phyloP scores from a whole-genome alignment of 768 basidiomycete genomes.

The Vararia minispora region DNA sequence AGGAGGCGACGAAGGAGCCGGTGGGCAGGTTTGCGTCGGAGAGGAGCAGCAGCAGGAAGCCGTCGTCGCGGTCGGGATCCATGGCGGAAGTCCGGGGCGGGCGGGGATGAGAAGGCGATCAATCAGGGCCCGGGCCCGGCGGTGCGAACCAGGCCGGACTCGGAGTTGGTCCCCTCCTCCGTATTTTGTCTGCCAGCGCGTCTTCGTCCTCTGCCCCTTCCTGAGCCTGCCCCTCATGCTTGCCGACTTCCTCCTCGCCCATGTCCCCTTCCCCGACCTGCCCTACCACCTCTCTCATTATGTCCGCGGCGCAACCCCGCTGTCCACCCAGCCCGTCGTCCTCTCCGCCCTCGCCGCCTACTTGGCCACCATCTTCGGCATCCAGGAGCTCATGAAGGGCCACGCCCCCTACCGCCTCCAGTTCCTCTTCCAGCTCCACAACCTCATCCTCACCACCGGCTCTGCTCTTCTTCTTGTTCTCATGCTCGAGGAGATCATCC shows the following conservation, averaged over 20 bases:
- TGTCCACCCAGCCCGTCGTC: conserved; percentile 70
- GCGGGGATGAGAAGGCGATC: no score
- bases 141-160: no score
- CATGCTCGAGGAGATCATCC: conserved; percentile 86
- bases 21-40: conserved; percentile 94
- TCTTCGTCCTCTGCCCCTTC: conserved; percentile 15
- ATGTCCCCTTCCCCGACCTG: conserved; percentile 41
- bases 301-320: conserved; percentile 64
- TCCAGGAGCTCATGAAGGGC: conserved; percentile 76
- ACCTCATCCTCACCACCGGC: conserved; percentile 76
- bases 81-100: no score
- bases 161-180: no score
- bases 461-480: conserved; percentile 78
- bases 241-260: conserved; percentile 57
- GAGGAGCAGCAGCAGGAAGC: conserved; percentile 67
- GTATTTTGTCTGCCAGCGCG: no score
- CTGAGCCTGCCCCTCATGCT: conserved; percentile 23
- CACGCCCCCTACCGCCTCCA: conserved; percentile 66
- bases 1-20: conserved; percentile 91
- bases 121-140: no score
- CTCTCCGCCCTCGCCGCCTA: conserved; percentile 62
- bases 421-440: conserved; percentile 81
- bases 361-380: conserved; percentile 80
- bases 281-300: conserved; percentile 50
- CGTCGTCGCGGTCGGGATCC: conserved; percentile 38